Base-by-base conservation (phyloP, 495 filamentous ascomycete genomes). In the Cercophora sp. region DNA sequence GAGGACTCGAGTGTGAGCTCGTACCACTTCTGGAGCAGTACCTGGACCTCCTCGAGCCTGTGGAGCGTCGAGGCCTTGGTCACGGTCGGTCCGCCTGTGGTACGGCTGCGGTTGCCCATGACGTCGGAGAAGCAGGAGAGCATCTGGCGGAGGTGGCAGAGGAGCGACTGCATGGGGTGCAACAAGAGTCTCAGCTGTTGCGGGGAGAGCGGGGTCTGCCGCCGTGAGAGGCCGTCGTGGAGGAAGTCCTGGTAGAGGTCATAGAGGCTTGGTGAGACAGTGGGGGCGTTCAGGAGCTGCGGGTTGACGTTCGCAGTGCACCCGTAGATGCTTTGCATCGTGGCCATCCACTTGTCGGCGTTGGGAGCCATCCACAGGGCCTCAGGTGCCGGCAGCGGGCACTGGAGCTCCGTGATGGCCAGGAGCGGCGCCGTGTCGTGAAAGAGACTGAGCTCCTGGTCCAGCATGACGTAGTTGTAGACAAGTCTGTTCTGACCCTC, bases 381-480 rank as follows among this genome's bases (percentile, higher is more conserved):
- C 52, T 85, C 80, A 5, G 75, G 62, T 23, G 74, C 75, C 13
- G 83, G 83, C 44, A 85, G 76, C 5, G 82, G 78, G 35, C 75
- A 71, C 22, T 70, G 73, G 25, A 85, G 74, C 41, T 85, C 79
- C 13, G 70, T 78, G 52, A 82, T 75, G 8, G 78, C 73, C 42
- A 86, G 73, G 20, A 83, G 59, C 2, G 80, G 78, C 0, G 71
- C 71, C 5, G 72, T 74, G 54, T 86, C 83, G 56, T 84, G 74
- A 62, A 85, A 86, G 11, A 86, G 67, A 45, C 78, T 77, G 20
- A 85, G 70, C 54, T 86, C 83, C 59, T 84, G 81, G 58, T 86
- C 83, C 10, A 84, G 73, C 78, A 84, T 81, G 20, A 82, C 78
- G 72, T 81, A 85, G 31, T 80, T 83, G 60, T 86, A 84, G 1